Percentiles rank a stretch among this genome's conserved stretches.
These are phyloP conservation scores for Pyricularia sp. DNA, from an alignment of 2,329 filamentous ascomycete species.

Conservation along the genomic window DNA sequence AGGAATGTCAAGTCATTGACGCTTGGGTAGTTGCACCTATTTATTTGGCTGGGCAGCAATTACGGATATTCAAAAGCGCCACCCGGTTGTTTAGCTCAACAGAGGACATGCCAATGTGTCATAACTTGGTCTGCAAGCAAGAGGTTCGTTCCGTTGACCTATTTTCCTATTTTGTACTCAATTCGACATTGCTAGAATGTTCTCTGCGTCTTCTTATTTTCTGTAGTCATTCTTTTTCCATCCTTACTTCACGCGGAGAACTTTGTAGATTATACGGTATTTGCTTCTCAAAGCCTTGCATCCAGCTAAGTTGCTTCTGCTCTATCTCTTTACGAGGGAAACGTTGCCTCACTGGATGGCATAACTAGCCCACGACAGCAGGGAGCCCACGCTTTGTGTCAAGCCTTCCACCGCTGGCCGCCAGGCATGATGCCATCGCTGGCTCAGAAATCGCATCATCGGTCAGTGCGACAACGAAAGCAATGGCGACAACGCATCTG, in stretches of 20 bases:
- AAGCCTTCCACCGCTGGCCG: not conserved
- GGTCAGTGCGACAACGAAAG: not conserved
- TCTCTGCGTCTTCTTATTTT: not conserved
- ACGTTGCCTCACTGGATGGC: not conserved
- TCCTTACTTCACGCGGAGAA: not conserved
- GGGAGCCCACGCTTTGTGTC: not conserved
- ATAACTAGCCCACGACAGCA: not conserved
- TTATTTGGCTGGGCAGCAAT: not conserved
- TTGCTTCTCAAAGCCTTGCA: not conserved
- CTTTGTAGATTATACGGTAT: not conserved
- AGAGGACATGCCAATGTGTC: not conserved
- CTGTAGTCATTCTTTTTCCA: not conserved
- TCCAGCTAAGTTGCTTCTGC: not conserved
- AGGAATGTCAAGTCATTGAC: not conserved
- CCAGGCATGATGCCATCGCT: constrained; percentile 5
- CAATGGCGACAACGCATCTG: not conserved
- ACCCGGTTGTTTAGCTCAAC: not conserved
- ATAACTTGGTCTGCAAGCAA: not conserved
- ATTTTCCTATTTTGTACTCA: not conserved
- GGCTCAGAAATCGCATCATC: constrained; percentile 1
- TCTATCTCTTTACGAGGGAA: not conserved
- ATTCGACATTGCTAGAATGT: not conserved
- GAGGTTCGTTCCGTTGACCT: not conserved
- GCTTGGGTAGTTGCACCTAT: not conserved
- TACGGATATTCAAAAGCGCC: not conserved